A percentile compares a stretch with the other conserved stretches of the same genome.
Conservation (phyloP, 2,329 filamentous ascomycete species). For the Pleoardoris graminearum region DNA sequence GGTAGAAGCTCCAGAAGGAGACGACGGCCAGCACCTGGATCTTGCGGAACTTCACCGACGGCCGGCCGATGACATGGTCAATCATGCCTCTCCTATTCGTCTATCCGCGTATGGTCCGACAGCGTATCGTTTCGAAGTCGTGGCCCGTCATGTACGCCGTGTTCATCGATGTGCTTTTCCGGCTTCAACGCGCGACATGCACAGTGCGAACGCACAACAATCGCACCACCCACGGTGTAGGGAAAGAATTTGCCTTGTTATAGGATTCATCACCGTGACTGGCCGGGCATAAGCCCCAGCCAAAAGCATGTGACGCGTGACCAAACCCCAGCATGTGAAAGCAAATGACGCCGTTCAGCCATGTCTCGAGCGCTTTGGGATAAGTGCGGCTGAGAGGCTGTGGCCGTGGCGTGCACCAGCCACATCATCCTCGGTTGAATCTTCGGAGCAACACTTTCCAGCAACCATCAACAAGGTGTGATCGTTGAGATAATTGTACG, state of each 20-base stretch:
- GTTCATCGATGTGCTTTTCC: neutral
- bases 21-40: constrained; percentile 91
- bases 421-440: neutral
- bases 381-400: neutral
- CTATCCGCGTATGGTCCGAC: neutral
- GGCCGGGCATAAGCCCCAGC: neutral
- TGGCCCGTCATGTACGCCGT: neutral
- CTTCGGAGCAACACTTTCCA: too few relatives aligned
- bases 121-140: neutral
- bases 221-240: neutral
- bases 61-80: constrained; percentile 89
- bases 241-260: constrained; percentile 1
- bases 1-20: constrained; percentile 86
- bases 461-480: neutral
- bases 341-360: neutral
- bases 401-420: neutral
- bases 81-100: constrained; percentile 31
- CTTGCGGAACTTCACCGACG: constrained; percentile 87
- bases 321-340: constrained; percentile 10
- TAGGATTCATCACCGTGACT: constrained; percentile 1
- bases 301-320: constrained; percentile 4
- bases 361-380: neutral
- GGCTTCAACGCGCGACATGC: neutral
- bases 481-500: too few relatives aligned
- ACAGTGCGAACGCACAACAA: neutral